These are phyloP conservation scores for Leccinum fibrillosum DNA, from an alignment of 768 basidiomycete genomes.

Conservation along the genomic window DNA sequence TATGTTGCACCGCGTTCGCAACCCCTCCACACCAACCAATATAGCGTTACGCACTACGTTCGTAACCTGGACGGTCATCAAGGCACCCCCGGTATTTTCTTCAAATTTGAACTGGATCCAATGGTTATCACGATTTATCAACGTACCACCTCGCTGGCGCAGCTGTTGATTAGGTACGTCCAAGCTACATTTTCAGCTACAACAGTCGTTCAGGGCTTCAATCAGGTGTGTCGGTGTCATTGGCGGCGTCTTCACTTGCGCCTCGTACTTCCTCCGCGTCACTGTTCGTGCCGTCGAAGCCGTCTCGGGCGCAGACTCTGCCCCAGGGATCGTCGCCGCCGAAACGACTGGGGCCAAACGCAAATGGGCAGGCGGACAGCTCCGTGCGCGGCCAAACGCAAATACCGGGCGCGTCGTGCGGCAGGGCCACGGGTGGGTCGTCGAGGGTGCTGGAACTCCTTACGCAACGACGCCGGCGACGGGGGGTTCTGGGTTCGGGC, in stretches of 20 bases:
- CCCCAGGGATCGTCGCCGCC: constrained; percentile 59
- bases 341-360: constrained; percentile 60
- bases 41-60: constrained; percentile 92
- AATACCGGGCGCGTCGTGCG: constrained; percentile 42
- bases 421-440: constrained; percentile 59
- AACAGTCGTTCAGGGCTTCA: neutral
- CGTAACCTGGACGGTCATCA: constrained; percentile 68
- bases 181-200: neutral
- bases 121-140: constrained; percentile 83
- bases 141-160: constrained; percentile 77
- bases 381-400: constrained; percentile 51
- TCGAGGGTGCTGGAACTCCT: constrained; percentile 46
- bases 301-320: constrained; percentile 51
- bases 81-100: constrained; percentile 93
- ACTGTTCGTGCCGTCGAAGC: constrained; percentile 63
- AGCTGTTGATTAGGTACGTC: constrained; percentile 71
- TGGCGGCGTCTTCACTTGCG: constrained; percentile 86
- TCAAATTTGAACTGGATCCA: constrained; percentile 97
- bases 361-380: constrained; percentile 66
- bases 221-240: constrained; percentile 84
- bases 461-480: constrained; percentile 35
- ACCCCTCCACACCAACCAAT: constrained; percentile 77
- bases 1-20: constrained; percentile 72
- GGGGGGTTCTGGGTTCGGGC: constrained; percentile 21
- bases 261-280: constrained; percentile 70